Evolutionary conservation across 306 rosid genomes (phyloP), one percentile per base, ranked within the genome.

Genomic region (Calophaca sinica): DNA sequence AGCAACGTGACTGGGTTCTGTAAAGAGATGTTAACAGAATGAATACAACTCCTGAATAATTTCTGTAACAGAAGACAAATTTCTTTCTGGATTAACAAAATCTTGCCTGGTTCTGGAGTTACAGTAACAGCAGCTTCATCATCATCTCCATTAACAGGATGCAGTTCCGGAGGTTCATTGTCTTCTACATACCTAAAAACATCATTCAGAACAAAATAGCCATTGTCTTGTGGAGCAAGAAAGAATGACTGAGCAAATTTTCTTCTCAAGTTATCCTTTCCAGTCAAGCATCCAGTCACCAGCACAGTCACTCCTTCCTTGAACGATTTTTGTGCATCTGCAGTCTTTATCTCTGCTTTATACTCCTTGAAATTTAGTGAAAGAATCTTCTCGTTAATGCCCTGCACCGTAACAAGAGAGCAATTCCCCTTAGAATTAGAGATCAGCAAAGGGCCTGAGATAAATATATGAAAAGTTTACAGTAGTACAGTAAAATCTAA

Each of bases 181-280:
- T 87, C 90, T 71, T 88, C 96, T 26, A 91, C 76, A 73, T 79
- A 91, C 88, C 93, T 80, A 76, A 91, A 87, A 49, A 91, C 90
- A 79, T 91, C 96, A 81, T 88, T 91, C 66, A 88, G 74, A 78
- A 91, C 93, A 77, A 85, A 91, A 74, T 82, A 91, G 28, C 96
- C 96, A 36, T 64, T 87, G 72, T 87, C 93, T 74, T 91, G 96
- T 28, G 96, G 96, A 58, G 96, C 96, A 60, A 91, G 96, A 54
- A 91, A 91, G 85, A 91, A 91, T 2, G 92, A 88, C 72, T 91
- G 96, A 0, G 83, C 87, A 9, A 91, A 91, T 41, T 84, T 86
- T 81, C 96, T 88, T 81, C 78, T 80, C 86, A 88, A 45, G 75
- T 81, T 85, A 84, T 91, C 90, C 78, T 87, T 91, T 82, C 89